Conservation (phyloP, 2,329 filamentous ascomycete genomes). For the Ophiostoma sp. region DNA sequence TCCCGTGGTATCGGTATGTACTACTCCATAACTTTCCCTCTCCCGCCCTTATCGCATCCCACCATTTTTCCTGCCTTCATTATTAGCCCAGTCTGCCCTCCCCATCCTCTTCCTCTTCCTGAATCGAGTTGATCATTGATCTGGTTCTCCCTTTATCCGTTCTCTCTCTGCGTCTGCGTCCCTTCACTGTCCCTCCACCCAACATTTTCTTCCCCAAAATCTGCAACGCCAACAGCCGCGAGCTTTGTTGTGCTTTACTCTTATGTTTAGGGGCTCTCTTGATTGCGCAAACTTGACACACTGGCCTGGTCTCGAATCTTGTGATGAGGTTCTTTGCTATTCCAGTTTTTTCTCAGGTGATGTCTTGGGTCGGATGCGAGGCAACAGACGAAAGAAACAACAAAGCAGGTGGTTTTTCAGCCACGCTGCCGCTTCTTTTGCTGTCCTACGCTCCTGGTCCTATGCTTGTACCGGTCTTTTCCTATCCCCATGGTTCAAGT, state of each 20-base stretch:
- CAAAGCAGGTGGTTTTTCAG: not conserved
- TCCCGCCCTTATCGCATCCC: not conserved
- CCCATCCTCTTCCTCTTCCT: constrained; percentile 36
- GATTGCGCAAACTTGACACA: constrained; percentile 81
- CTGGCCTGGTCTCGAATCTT: constrained; percentile 75
- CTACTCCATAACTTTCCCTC: constrained; percentile 54
- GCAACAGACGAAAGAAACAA: constrained; percentile 47
- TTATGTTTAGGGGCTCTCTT: constrained; percentile 84
- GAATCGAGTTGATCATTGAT: not conserved
- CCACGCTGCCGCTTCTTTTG: constrained; percentile 45
- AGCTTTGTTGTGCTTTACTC: constrained; percentile 79
- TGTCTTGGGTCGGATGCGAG: constrained; percentile 78
- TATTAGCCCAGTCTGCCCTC: constrained; percentile 44
- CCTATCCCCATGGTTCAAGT: constrained; percentile 62
- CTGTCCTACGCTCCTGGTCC: constrained; percentile 76
- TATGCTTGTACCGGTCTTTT: constrained; percentile 67
- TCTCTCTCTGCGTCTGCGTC: constrained; percentile 2
- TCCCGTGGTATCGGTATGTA: constrained; percentile 99
- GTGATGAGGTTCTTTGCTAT: constrained; percentile 38
- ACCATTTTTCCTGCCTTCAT: constrained; percentile 26
- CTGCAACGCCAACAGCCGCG: constrained; percentile 44
- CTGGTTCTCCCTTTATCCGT: constrained; percentile 9
- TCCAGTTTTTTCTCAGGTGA: constrained; percentile 75
- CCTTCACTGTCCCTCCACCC: constrained; percentile 34
- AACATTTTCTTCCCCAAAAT: constrained; percentile 32